Percentiles rank a stretch among this genome's conserved stretches.
phyloP scores from a whole-genome alignment of 768 basidiomycete genomes.

The Lyophyllum atratum region DNA sequence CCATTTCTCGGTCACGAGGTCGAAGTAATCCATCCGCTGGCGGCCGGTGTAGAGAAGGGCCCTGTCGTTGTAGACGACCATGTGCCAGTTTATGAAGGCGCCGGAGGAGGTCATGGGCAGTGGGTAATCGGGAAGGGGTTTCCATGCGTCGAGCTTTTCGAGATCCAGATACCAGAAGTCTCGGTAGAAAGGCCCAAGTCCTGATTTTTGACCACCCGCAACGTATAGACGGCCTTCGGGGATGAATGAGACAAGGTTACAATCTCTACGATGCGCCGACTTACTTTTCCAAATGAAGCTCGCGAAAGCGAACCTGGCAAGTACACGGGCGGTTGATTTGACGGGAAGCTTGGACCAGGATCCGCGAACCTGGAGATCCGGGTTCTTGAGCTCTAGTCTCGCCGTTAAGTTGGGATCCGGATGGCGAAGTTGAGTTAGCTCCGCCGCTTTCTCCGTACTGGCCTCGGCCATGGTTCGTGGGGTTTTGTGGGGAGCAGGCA shows the following conservation, averaged over 20 bases:
- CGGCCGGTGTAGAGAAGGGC: conserved; percentile 39
- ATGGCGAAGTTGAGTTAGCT: conserved; percentile 24
- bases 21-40: conserved; percentile 32
- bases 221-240: conserved; percentile 27
- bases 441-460: background rate
- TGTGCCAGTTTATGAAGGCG: conserved; percentile 23
- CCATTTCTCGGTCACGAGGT: conserved; percentile 37
- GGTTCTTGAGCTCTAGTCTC: conserved; percentile 14
- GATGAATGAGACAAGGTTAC: background rate
- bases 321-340: conserved; percentile 6
- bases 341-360: conserved; percentile 35
- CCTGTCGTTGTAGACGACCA: conserved; percentile 27
- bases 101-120: conserved; percentile 10
- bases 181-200: conserved; percentile 26
- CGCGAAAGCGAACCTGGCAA: conserved; percentile 20
- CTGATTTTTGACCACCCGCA: conserved; percentile 26
- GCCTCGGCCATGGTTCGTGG: conserved; percentile 6
- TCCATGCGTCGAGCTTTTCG: conserved; percentile 25
- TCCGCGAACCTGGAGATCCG: conserved; percentile 33
- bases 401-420: conserved; percentile 25
- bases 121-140: conserved; percentile 27
- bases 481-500: conserved; percentile 16
- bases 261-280: background rate
- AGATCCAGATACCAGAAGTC: conserved; percentile 29
- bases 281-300: conserved; percentile 32